These are phyloP conservation scores for Suhomyces bokatorum DNA, from an alignment of 1,139 yeast genomes.

Conservation along the genomic window DNA sequence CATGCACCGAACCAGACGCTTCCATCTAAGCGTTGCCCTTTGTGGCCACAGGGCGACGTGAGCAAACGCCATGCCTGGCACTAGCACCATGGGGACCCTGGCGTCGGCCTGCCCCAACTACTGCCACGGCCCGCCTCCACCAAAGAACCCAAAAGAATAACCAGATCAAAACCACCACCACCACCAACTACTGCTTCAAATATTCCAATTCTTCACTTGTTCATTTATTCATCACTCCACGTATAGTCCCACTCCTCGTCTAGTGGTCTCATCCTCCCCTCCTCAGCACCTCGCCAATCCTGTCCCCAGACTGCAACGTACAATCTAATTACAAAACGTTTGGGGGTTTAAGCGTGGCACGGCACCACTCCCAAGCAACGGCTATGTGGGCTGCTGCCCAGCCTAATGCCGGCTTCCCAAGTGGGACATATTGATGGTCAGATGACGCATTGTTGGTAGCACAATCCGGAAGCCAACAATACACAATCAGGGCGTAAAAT, in stretches of 20 bases:
- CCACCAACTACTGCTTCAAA: too few relatives aligned
- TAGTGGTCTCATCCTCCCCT: background rate
- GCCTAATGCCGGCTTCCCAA: conserved; percentile 1
- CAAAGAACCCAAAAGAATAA: too few relatives aligned
- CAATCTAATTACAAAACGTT: conserved; percentile 1
- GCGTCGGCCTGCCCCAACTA: too few relatives aligned
- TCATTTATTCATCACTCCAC: background rate
- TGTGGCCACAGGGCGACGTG: too few relatives aligned
- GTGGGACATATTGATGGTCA: conserved; percentile 2
- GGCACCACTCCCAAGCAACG: conserved; percentile 5
- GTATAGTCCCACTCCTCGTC: background rate
- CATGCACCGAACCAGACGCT: too few relatives aligned
- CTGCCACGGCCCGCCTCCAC: too few relatives aligned
- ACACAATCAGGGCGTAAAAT: conserved; percentile 4
- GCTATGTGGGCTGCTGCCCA: conserved; percentile 1
- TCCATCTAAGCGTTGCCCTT: too few relatives aligned
- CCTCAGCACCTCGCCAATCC: too few relatives aligned
- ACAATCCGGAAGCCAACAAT: conserved; percentile 5
- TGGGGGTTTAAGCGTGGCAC: background rate
- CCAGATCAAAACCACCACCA: too few relatives aligned
- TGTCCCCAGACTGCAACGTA: background rate
- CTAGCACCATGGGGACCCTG: too few relatives aligned
- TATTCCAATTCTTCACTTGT: too few relatives aligned
- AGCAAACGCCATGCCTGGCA: too few relatives aligned
- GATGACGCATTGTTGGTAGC: conserved; percentile 4